Conservation (phyloP, 352 stramenopile genomes). For the Globisporangium viniferum region DNA sequence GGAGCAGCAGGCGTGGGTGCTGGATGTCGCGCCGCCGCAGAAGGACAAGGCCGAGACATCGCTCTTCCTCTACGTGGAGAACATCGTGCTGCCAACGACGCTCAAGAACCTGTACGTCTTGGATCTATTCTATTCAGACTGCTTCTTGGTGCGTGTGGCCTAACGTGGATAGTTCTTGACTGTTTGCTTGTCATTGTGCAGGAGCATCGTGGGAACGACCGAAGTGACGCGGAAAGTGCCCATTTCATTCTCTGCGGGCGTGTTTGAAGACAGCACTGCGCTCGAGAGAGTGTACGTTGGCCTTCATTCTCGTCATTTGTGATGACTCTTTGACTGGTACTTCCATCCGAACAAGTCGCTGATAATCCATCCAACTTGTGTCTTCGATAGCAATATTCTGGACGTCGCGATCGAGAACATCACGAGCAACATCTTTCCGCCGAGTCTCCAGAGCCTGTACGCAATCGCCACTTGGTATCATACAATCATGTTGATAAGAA, state of each 20-base stretch:
- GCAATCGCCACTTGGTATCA: conserved; percentile 2
- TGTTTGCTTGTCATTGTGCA: conserved; percentile 8
- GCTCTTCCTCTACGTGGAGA: conserved; percentile 54
- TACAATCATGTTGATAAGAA: neutral
- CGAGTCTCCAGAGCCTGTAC: conserved; percentile 54
- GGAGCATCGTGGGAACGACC: conserved; percentile 56
- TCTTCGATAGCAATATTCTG: conserved; percentile 35
- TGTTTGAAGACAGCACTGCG: conserved; percentile 40
- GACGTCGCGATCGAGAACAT: conserved; percentile 64
- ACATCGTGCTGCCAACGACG: conserved; percentile 43
- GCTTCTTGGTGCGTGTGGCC: neutral
- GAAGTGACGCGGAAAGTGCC: conserved; percentile 49
- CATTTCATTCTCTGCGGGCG: conserved; percentile 47
- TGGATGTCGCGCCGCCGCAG: conserved; percentile 61
- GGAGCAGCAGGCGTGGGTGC: conserved; percentile 38
- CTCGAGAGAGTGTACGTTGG: conserved; percentile 48
- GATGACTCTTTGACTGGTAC: neutral
- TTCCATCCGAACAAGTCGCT: neutral
- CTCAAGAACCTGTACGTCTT: conserved; percentile 58
- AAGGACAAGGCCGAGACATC: conserved; percentile 59
- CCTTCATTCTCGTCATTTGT: too few relatives aligned
- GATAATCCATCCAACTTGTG: neutral
- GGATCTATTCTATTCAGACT: neutral
- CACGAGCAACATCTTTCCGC: conserved; percentile 61
- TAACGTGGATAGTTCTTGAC: neutral